These are phyloP conservation scores for apple (Malus domestica) DNA, from an alignment of 306 rosid species.

Conservation along the genomic window ASM211411v1 NC_041791.1:8910501-8911000, in stretches of 20 bases:
- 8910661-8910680: slow-evolving; percentile 69
- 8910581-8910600: slow-evolving; percentile 59
- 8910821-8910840: slow-evolving; percentile 61
- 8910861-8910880: slow-evolving; percentile 77
- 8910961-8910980: slow-evolving; percentile 43
- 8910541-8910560: slow-evolving; percentile 32
- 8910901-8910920: slow-evolving; percentile 23
- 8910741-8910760: slow-evolving; percentile 50
- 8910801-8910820: slow-evolving; percentile 46
- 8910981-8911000: slow-evolving; percentile 35
- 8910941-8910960: slow-evolving; percentile 51
- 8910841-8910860: slow-evolving; percentile 88
- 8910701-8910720: slow-evolving; percentile 40
- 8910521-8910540: slow-evolving; percentile 63
- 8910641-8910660: slow-evolving; percentile 45
- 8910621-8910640: slow-evolving; percentile 78
- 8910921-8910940: slow-evolving; percentile 38
- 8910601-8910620: slow-evolving; percentile 74
- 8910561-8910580: slow-evolving; percentile 78
- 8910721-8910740: slow-evolving; percentile 30
- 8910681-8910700: slow-evolving; percentile 32
- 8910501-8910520: slow-evolving; percentile 70
- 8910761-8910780: slow-evolving; percentile 29
- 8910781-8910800: slow-evolving; percentile 47
- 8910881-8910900: slow-evolving; percentile 49